Percentiles rank a stretch among this genome's conserved stretches.
Evolutionary conservation across 2,329 filamentous ascomycete species (phyloP).

Genomic region (Fusarium sp.): DNA sequence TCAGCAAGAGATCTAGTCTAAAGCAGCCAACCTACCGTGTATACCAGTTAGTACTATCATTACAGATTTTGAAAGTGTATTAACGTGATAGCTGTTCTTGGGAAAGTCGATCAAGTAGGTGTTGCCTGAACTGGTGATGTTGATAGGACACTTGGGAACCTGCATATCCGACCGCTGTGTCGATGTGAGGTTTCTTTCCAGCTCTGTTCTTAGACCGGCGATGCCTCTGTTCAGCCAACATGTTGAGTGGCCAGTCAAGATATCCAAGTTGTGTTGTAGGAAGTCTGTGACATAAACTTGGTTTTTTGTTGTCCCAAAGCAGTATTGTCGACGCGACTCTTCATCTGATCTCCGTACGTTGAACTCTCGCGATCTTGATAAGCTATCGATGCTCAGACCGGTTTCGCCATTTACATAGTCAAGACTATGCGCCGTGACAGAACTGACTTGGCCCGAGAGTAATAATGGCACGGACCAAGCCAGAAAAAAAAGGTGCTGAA

Average conservation of each 20-base stretch:
- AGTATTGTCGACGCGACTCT: rapidly evolving
- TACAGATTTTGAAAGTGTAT: not conserved
- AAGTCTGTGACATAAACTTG: not conserved
- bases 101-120: not conserved
- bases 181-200: not conserved
- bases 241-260: not conserved
- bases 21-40: not conserved
- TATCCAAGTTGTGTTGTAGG: not conserved
- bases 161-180: not conserved
- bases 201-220: not conserved
- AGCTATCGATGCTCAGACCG: not conserved
- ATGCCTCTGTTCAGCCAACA: not conserved
- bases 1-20: not conserved
- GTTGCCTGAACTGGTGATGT: not conserved
- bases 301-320: not conserved
- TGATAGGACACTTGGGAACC: not conserved
- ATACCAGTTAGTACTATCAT: not conserved
- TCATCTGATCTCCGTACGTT: not conserved
- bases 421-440: not conserved
- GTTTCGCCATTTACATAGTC: not conserved
- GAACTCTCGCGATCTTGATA: rapidly evolving
- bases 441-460: not conserved
- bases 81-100: not conserved
- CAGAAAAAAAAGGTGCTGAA: not conserved
- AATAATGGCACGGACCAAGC: not conserved